Conservation (phyloP, 2,329 filamentous ascomycete genomes). For the Trichoderma guizhouense region DNA sequence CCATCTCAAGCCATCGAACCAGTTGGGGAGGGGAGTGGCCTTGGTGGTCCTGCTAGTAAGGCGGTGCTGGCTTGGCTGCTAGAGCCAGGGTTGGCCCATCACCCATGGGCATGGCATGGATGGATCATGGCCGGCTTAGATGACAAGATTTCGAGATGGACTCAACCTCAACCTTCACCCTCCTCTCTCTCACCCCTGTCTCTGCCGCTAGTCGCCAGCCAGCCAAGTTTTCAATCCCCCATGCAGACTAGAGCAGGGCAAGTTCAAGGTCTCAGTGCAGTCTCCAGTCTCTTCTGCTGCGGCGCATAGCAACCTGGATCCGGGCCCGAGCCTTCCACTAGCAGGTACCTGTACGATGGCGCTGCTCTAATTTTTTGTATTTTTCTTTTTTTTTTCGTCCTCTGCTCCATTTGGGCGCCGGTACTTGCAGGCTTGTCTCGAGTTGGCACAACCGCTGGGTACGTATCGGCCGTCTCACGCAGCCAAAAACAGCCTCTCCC, state of each 20-base stretch:
- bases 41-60: not conserved
- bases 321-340: constrained; percentile 19
- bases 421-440: constrained; percentile 10
- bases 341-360: constrained; percentile 17
- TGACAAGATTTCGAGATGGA: constrained; percentile 8
- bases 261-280: constrained; percentile 17
- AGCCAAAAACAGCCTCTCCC: constrained; percentile 18
- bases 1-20: constrained; percentile 16
- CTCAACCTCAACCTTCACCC: not conserved
- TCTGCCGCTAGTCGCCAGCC: not conserved
- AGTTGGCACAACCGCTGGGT: not conserved
- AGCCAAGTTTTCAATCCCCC: constrained; percentile 10
- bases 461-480: constrained; percentile 15
- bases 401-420: constrained; percentile 14
- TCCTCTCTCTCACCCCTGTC: not conserved
- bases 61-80: not conserved
- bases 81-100: not conserved
- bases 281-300: not conserved
- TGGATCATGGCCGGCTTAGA: not conserved
- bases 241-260: constrained; percentile 13
- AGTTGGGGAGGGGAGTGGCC: not conserved
- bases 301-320: constrained; percentile 11
- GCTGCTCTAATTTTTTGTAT: not conserved
- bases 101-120: too few relatives aligned
- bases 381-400: constrained; percentile 14